Evolutionary conservation across 2,329 filamentous ascomycete genomes (phyloP), one percentile per base, ranked within the genome.

Genomic region (Apiospora kogelbergensis): DNA sequence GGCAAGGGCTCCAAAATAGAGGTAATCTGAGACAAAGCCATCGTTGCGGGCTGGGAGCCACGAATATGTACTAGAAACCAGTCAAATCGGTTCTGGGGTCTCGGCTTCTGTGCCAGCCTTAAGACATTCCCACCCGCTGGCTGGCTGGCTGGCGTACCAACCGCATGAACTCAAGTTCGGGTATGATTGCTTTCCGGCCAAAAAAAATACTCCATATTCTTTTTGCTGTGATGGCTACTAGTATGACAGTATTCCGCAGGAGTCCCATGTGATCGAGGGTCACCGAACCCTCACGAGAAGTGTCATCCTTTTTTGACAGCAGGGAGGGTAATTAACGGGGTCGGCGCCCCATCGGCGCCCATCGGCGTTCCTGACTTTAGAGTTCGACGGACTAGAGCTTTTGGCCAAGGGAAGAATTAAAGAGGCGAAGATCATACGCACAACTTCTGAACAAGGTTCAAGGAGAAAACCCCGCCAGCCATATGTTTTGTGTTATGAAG

Each of bases 401-500:
- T 30, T 33, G 53, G 37, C 11, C 30, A n/a, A 17, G 10, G 26
- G 10, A 57, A 33, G 53, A 60, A 60, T 60, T 37, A n/a, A 60
- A 60, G 30, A 37, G 30, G 13, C 26, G 53, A 37, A n/a, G 30
- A 60, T 60, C 53, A 33, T 60, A 60, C 53, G 11, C 30, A 60
- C 17, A 60, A n/a, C n/a, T n/a, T n/a, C n/a, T n/a, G n/a, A n/a
- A 60, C 53, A 37, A 60, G 53, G 53, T 60, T 60, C 53, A 60
- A 60, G 53, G 30, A 57, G 20, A 57, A n/a, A 37, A 6, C 11
- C n/a, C n/a, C n/a, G 30, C 30, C 53, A 33, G 30, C 53, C 53
- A 37, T n/a, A 60, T 4, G 53, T 60, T 57, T 53, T 33, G 17
- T 57, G 48, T 57, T 20, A 33, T 57, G 15, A 33, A 33, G 48